Percentiles rank a stretch among this genome's conserved stretches.
phyloP scores from a whole-genome alignment of 768 basidiomycete species.

The Suillus subalutaceus region DNA sequence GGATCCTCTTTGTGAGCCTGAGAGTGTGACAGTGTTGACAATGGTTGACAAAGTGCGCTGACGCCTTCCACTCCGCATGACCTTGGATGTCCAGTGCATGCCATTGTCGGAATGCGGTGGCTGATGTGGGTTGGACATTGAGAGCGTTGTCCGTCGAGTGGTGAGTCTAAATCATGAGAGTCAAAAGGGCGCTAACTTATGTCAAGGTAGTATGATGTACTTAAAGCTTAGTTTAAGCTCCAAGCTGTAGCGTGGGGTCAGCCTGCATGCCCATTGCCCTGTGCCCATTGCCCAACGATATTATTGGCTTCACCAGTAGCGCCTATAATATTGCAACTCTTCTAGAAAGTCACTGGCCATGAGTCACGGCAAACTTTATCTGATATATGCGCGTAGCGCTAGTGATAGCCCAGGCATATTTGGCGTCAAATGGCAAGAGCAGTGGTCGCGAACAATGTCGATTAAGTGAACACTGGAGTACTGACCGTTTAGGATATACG shows the following conservation, averaged over 20 bases:
- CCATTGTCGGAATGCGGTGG: too few relatives aligned
- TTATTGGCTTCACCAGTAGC: neutral
- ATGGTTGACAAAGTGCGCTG: neutral
- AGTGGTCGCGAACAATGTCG: neutral
- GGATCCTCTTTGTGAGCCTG: neutral
- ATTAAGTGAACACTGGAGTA: neutral
- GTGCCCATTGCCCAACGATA: conserved; percentile 1
- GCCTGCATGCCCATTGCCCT: neutral
- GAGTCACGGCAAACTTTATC: neutral
- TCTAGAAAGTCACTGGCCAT: neutral
- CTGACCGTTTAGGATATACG: neutral
- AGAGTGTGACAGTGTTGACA: neutral
- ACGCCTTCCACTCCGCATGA: neutral
- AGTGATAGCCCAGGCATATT: neutral
- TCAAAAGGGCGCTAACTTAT: neutral
- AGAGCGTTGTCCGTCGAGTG: neutral
- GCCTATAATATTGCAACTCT: neutral
- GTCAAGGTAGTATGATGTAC: neutral
- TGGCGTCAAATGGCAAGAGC: neutral
- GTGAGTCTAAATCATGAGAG: neutral
- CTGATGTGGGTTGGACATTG: neutral
- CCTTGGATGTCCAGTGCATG: neutral
- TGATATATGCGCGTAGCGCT: neutral
- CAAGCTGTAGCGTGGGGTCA: neutral
- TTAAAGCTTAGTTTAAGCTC: neutral